Evolutionary conservation across 306 rosid species (phyloP).

Genomic region (Castanea mollissima): DNA sequence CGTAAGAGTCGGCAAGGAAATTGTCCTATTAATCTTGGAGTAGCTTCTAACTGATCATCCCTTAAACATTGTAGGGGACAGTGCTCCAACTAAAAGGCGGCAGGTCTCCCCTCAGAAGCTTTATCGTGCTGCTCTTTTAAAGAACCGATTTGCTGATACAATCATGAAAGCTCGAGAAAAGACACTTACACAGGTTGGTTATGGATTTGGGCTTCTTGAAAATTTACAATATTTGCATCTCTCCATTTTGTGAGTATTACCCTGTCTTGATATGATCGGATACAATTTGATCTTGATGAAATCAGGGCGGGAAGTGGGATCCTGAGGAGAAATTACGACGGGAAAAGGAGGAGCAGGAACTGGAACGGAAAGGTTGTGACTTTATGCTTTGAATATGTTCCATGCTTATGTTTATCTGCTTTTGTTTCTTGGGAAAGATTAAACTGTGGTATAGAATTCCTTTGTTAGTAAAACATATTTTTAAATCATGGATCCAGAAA

Average conservation of each 20-base stretch:
- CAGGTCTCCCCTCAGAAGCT: constrained; percentile 67
- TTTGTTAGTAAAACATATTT: not conserved
- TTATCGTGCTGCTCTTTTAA: constrained; percentile 67
- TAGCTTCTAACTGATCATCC: constrained; percentile 24
- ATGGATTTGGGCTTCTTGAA: constrained; percentile 16
- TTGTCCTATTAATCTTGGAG: constrained; percentile 15
- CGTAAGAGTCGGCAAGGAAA: constrained; percentile 15
- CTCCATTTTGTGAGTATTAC: constrained; percentile 4
- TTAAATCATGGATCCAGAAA: constrained; percentile 45
- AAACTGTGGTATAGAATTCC: not conserved
- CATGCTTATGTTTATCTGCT: not conserved
- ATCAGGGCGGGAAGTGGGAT: constrained; percentile 77
- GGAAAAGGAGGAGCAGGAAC: constrained; percentile 73
- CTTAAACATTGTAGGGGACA: constrained; percentile 48
- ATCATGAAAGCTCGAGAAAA: constrained; percentile 82
- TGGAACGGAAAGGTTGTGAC: constrained; percentile 62
- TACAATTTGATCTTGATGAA: constrained; percentile 29
- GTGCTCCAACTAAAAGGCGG: constrained; percentile 64
- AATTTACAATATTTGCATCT: constrained; percentile 8
- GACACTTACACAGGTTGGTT: constrained; percentile 64
- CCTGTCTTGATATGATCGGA: constrained; percentile 16
- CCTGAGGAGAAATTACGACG: constrained; percentile 72
- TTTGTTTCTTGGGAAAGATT: not conserved
- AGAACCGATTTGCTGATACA: constrained; percentile 75
- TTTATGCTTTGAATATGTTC: constrained; percentile 4